Evolutionary conservation across 108 stramenopile species (phyloP).

Genomic region (Discostella stelligeroides): DNA sequence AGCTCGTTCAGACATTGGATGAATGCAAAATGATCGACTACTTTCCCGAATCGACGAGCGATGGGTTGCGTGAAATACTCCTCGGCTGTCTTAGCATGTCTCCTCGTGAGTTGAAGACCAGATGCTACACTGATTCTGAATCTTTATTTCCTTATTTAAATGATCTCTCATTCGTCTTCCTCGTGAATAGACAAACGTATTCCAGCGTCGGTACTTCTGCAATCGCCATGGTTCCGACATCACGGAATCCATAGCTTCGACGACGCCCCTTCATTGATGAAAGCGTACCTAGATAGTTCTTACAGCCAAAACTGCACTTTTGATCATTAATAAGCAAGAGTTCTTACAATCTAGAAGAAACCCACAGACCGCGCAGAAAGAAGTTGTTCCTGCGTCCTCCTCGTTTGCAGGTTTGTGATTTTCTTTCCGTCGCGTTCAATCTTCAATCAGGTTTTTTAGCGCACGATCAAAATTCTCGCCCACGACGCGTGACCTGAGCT

Average conservation of each 20-base stretch:
- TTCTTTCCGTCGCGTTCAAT: no score
- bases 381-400: no score
- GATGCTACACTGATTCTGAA: no score
- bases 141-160: no score
- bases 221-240: constrained; percentile 71
- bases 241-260: constrained; percentile 38
- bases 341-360: no score
- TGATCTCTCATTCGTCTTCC: no score
- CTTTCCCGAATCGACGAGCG: constrained; percentile 34
- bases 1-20: constrained; percentile 44
- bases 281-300: constrained; percentile 33
- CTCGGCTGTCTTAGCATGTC: constrained; percentile 47
- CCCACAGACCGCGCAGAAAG: no score
- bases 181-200: constrained; percentile 61
- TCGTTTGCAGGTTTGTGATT: no score
- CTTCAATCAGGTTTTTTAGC: no score
- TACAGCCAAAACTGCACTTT: background rate
- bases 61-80: constrained; percentile 52
- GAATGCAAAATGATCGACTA: constrained; percentile 27
- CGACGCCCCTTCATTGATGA: constrained; percentile 43
- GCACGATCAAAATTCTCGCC: no score
- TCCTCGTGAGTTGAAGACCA: constrained; percentile 47
- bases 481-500: no score
- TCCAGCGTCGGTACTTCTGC: constrained; percentile 58
- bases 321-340: no score